Evolutionary conservation across 106 monocot genomes (phyloP), one percentile per base, ranked within the genome.

Genomic region (Chionographis japonica): DNA sequence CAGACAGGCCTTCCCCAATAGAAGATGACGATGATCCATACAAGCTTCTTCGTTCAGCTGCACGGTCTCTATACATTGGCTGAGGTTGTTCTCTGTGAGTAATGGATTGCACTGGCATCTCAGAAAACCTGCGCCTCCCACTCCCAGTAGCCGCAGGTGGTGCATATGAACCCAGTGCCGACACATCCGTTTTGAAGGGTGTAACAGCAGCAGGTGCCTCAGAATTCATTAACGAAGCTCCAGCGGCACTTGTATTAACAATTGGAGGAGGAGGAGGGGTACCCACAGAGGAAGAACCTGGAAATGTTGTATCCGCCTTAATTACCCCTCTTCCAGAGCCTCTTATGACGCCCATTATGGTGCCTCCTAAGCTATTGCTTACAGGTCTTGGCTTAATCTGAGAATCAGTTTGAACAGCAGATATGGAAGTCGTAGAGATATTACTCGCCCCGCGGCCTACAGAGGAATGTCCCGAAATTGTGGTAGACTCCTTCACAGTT

Each of bases 71-170:
- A 60, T 98, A 98, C 6, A 68, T 61, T 16, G 81, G 51, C 68
- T 88, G 97, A 53, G 87, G 60, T 50, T 73, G 83, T 52, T 78
- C 85, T 59, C 66, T 81, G 41, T 73, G 61, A 65, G 52, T 36
- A 37, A 43, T 46, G 37, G 73, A 68, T 72, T 86, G 93, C 15
- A 75, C 68, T 50, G 98, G 93, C 60, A 73, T 78, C 68, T 98
- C 98, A 42, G 93, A 93, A 75, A 98, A 98, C 65, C 93, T 83
- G 4, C 98, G 84, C 73, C 83, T 98, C 6, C 90, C 98, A 49
- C 80, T 81, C 53, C 81, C 81, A 51, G 65, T 41, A 70, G 72
- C 20, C 11, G 61, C 54, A 20, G 88, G 64, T 53, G 82, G 54
- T 58, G 68, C 63, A 74, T 86, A 88, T 18, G 91, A 81, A 37